Percentiles rank a stretch among this genome's conserved stretches.
Evolutionary conservation across 768 basidiomycete genomes (phyloP).

Genomic region (Rhizopogon salebrosus): DNA sequence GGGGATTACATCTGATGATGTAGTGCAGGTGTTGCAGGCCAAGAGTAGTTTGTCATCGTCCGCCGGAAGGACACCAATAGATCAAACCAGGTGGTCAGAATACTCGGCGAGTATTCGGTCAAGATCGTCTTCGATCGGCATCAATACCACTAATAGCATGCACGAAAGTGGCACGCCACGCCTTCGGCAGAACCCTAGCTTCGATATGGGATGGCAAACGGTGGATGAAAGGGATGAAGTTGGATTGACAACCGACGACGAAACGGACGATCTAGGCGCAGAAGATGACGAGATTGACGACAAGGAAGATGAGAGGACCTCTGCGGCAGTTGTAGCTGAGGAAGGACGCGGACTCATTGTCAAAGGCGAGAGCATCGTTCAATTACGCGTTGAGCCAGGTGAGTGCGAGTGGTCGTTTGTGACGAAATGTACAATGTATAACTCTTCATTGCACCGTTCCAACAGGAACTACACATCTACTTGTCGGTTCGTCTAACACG

Average conservation of each 20-base stretch:
- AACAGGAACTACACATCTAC: constrained; percentile 88
- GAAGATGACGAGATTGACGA: constrained; percentile 46
- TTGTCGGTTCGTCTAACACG: constrained; percentile 76
- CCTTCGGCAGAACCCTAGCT: constrained; percentile 63
- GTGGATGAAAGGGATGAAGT: constrained; percentile 70
- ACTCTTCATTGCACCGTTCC: neutral
- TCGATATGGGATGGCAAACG: constrained; percentile 70
- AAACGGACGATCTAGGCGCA: constrained; percentile 47
- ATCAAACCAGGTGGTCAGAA: constrained; percentile 72
- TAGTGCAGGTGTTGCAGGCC: constrained; percentile 54
- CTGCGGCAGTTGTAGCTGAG: constrained; percentile 74
- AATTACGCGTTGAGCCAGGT: constrained; percentile 74
- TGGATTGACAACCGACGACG: constrained; percentile 49
- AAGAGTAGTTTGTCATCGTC: constrained; percentile 43
- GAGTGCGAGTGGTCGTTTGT: constrained; percentile 18
- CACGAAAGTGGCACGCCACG: constrained; percentile 40
- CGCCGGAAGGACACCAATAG: constrained; percentile 47
- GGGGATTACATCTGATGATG: constrained; percentile 62
- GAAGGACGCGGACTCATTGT: constrained; percentile 84
- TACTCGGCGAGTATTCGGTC: constrained; percentile 62
- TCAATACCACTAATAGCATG: constrained; percentile 34
- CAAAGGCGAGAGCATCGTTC: constrained; percentile 57
- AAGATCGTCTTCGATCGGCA: constrained; percentile 62
- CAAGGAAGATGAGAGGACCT: constrained; percentile 64
- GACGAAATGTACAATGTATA: too few relatives aligned